phyloP scores from a whole-genome alignment of 2,329 filamentous ascomycete species.

The Aspergillus proliferans region DNA sequence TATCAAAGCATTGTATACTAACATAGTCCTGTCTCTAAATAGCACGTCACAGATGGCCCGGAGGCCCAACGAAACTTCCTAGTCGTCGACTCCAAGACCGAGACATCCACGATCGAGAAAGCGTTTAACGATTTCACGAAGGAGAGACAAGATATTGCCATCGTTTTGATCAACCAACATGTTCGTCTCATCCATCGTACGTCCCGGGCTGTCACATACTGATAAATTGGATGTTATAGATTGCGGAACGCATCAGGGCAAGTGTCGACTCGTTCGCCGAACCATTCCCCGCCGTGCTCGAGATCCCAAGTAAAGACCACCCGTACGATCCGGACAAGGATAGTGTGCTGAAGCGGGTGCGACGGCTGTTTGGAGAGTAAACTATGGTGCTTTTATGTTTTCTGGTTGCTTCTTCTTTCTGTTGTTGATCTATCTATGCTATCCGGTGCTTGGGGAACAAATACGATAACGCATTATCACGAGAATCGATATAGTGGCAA shows the following conservation, averaged over 20 bases:
- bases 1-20: not conserved
- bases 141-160: constrained; percentile 91
- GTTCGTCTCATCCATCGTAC: constrained; percentile 45
- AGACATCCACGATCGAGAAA: constrained; percentile 77
- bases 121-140: constrained; percentile 85
- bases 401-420: not conserved
- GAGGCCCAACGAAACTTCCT: constrained; percentile 97
- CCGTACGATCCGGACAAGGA: constrained; percentile 99
- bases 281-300: constrained; percentile 90
- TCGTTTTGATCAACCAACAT: constrained; percentile 96
- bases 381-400: not conserved
- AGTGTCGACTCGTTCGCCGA: constrained; percentile 87
- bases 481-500: no score
- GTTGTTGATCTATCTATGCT: not conserved
- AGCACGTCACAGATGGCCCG: constrained; percentile 87
- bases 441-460: not conserved
- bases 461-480: no score
- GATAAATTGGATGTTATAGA: constrained; percentile 44
- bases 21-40: not conserved
- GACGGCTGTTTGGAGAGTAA: constrained; percentile 60
- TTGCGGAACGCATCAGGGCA: constrained; percentile 89
- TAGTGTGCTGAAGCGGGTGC: constrained; percentile 85
- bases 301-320: constrained; percentile 98
- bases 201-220: not conserved
- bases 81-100: constrained; percentile 90